Percentiles rank a stretch among this genome's conserved stretches.
These are phyloP conservation scores for Basidiobolus heterosporus DNA, from an alignment of 371 early-diverging fungal species.

Conservation along the genomic window DNA sequence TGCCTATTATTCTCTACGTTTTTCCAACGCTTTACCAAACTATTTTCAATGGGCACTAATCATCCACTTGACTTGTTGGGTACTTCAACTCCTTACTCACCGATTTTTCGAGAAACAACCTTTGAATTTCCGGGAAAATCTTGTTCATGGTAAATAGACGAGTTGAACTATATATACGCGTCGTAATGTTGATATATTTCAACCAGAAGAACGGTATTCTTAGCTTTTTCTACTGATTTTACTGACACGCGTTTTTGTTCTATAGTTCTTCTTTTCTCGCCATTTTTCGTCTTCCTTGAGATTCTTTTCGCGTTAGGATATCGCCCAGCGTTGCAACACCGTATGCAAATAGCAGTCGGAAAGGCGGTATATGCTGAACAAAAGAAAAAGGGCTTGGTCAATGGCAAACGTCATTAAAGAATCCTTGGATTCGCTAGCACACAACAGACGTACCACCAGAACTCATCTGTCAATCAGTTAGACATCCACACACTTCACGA, in stretches of 20 bases:
- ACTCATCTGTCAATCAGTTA: no score
- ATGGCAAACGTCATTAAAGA: no score
- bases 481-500: no score
- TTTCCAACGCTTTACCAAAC: slow-evolving; percentile 13
- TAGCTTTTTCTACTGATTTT: no score
- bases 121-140: slow-evolving; percentile 73
- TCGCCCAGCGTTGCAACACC: slow-evolving; percentile 24
- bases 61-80: slow-evolving; percentile 61
- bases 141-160: slow-evolving; percentile 45
- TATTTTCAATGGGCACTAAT: slow-evolving; percentile 29
- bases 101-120: slow-evolving; percentile 72
- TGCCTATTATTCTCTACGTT: no score
- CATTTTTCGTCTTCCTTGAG: slow-evolving; percentile 86
- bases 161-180: no score
- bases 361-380: no score
- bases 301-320: slow-evolving; percentile 70
- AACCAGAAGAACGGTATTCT: not conserved
- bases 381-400: no score
- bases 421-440: no score
- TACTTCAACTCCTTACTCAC: slow-evolving; percentile 80
- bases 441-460: no score
- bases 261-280: slow-evolving; percentile 57
- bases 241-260: no score
- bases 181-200: no score
- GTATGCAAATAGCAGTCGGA: not conserved